These are phyloP conservation scores for Musa acuminata DNA, from an alignment of 176 grass and related monocot species.

Conservation along the genomic window DNA sequence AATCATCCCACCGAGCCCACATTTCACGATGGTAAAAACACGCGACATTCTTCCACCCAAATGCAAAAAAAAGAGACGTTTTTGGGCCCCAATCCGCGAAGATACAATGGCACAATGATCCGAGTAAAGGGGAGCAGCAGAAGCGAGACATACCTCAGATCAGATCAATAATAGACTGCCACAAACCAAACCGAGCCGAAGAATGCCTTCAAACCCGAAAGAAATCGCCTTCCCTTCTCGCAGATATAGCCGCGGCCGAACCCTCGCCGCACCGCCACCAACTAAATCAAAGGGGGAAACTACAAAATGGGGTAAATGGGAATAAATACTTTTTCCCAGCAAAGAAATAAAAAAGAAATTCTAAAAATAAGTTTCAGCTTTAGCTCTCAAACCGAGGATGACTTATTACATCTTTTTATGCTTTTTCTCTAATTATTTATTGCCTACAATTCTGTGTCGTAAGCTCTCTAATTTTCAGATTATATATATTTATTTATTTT, in stretches of 20 bases:
- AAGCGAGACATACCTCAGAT: neutral
- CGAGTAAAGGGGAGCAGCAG: neutral
- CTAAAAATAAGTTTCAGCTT: neutral
- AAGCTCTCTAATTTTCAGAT: no score
- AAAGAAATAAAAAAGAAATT: neutral
- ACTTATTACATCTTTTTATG: neutral
- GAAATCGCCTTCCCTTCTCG: neutral
- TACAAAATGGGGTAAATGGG: neutral
- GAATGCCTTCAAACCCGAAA: neutral
- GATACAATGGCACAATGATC: neutral
- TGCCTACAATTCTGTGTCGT: no score
- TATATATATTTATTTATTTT: no score
- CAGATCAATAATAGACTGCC: neutral
- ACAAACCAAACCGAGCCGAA: neutral
- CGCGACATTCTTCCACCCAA: neutral
- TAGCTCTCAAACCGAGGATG: neutral
- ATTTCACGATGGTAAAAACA: neutral
- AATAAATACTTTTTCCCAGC: neutral
- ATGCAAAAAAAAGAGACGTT: neutral
- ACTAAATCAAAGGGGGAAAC: neutral
- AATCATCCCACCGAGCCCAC: neutral
- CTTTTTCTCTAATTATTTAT: no score
- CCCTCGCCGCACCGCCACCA: neutral
- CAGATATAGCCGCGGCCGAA: neutral
- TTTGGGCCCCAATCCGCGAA: neutral